These are phyloP conservation scores for Fraxinus paxiana DNA, from an alignment of 305 asterid genomes.

Conservation along the genomic window DNA sequence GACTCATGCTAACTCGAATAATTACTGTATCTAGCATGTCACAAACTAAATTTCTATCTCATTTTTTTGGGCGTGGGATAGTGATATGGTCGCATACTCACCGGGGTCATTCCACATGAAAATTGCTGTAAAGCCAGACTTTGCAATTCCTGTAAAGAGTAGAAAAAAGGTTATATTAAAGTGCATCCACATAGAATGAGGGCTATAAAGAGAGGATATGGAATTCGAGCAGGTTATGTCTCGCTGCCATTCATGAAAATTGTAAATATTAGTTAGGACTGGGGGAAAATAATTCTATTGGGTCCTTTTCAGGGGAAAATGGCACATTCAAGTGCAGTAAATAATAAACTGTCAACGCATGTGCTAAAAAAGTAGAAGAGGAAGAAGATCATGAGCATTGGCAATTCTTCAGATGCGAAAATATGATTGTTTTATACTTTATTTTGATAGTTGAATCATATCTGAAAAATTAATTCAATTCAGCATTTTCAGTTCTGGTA, in stretches of 20 bases:
- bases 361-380: not conserved
- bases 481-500: not conserved
- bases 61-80: not conserved
- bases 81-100: not conserved
- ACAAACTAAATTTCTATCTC: not conserved
- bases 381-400: not conserved
- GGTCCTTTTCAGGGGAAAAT: not conserved
- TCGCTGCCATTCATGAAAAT: not conserved
- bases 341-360: not conserved
- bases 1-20: not conserved
- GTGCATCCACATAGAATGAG: not conserved
- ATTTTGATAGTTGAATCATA: not conserved
- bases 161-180: not conserved
- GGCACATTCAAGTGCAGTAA: not conserved
- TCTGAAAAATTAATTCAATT: not conserved
- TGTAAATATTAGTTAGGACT: constrained; percentile 4
- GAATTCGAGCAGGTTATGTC: not conserved
- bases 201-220: not conserved
- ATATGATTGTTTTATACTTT: not conserved
- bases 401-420: not conserved
- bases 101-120: not conserved
- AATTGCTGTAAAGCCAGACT: not conserved
- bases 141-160: not conserved
- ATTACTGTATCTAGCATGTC: not conserved
- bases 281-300: not conserved